phyloP scores from a whole-genome alignment of 1,139 yeast species.

The Yamadazyma friedrichii region DNA sequence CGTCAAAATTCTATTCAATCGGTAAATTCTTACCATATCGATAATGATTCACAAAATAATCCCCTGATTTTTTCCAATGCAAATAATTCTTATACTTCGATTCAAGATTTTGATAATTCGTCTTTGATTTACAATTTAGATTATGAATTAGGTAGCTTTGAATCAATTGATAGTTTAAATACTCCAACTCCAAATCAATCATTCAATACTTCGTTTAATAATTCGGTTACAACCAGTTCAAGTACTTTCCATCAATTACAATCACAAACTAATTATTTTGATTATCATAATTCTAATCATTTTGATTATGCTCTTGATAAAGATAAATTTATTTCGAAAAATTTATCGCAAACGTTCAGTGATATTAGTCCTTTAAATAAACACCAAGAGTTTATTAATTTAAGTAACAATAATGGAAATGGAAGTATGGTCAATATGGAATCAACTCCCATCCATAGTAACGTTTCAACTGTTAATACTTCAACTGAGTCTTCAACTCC shows the following conservation, averaged over 20 bases:
- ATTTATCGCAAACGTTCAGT: constrained; percentile 1
- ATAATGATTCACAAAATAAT: constrained; percentile 10
- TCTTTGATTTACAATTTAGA: constrained; percentile 26
- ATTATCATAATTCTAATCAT: constrained; percentile 18
- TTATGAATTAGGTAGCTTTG: constrained; percentile 28
- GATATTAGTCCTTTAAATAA: constrained; percentile 5
- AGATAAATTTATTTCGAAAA: constrained; percentile 2
- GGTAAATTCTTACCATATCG: constrained; percentile 11
- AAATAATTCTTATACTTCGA: constrained; percentile 13
- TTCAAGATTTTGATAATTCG: constrained; percentile 15
- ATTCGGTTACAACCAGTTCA: constrained; percentile 10
- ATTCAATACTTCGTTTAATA: constrained; percentile 1
- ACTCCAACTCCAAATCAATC: constrained; percentile 10
- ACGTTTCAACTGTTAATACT: constrained; percentile 14
- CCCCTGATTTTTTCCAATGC: constrained; percentile 11
- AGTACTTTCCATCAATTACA: constrained; percentile 10
- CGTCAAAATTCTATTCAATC: constrained; percentile 18
- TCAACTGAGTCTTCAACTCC: constrained; percentile 11
- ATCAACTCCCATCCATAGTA: constrained; percentile 13
- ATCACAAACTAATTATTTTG: constrained; percentile 18
- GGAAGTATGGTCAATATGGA: background rate
- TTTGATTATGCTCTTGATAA: constrained; percentile 16
- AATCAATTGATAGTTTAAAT: constrained; percentile 23
- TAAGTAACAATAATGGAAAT: background rate
- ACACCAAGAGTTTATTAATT: constrained; percentile 2